A percentile compares a stretch with the other conserved stretches of the same genome.
Evolutionary conservation across 495 filamentous ascomycete species (phyloP).

Genomic region (Penicillium diatomitis): DNA sequence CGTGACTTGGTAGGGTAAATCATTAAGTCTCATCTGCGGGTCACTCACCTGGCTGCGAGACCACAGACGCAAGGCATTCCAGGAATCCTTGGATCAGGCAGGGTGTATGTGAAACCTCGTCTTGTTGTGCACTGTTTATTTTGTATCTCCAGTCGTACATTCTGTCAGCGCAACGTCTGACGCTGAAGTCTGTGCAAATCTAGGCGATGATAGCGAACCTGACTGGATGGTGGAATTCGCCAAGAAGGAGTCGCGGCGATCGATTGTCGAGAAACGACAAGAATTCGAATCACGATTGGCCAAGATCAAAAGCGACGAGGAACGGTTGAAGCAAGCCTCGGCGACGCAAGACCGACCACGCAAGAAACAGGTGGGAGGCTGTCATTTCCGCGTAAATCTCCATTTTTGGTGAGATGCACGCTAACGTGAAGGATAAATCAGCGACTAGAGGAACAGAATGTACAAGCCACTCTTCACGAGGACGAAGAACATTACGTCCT

Average conservation of each 20-base stretch:
- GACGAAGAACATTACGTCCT: slow-evolving; percentile 69
- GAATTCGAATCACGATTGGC: slow-evolving; percentile 64
- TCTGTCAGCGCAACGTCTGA: slow-evolving; percentile 4
- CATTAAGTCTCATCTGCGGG: slow-evolving; percentile 86
- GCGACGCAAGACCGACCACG: slow-evolving; percentile 36
- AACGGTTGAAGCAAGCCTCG: slow-evolving; percentile 41
- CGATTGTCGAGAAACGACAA: slow-evolving; percentile 53
- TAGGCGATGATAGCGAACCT: slow-evolving; percentile 63
- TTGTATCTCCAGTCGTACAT: neutral
- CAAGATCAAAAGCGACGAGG: slow-evolving; percentile 61
- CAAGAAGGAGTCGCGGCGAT: slow-evolving; percentile 54
- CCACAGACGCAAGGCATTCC: slow-evolving; percentile 60
- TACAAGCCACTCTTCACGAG: slow-evolving; percentile 23
- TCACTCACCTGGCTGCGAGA: slow-evolving; percentile 89
- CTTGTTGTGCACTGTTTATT: neutral
- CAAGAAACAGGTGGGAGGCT: slow-evolving; percentile 40
- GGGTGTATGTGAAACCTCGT: slow-evolving; percentile 16
- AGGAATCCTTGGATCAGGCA: slow-evolving; percentile 36
- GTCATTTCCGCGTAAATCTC: too few species aligned
- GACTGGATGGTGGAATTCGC: slow-evolving; percentile 81
- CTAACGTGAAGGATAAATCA: neutral
- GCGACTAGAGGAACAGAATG: slow-evolving; percentile 24
- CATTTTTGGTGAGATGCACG: too few species aligned
- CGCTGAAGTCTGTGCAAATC: neutral
- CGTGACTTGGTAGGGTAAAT: slow-evolving; percentile 64